Evolutionary conservation across 495 filamentous ascomycete species (phyloP), one percentile per base, ranked within the genome.

Genomic region (Lepraria neglecta): DNA sequence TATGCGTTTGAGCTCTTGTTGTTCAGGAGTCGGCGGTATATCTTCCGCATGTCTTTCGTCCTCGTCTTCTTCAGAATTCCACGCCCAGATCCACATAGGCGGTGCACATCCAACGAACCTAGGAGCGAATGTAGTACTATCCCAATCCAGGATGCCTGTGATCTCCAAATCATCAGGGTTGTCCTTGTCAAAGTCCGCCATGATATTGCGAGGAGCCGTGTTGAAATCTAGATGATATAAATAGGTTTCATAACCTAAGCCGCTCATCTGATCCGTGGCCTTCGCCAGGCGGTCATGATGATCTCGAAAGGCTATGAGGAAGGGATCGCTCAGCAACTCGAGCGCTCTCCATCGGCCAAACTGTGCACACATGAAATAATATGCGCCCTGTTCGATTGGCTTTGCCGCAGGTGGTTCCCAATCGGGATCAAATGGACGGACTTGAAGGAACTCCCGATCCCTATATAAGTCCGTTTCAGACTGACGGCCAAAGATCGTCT

Each of bases 71-170:
- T 67, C 61, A 2, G 9, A 21, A 15, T n/a, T 60, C 64, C 65
- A 6, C 24, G 53, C 43, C 73, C 73, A 75, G 28, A 75, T 14
- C 69, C 71, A 75, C 0, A 61, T 56, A n/a, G 70, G 73, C 5
- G 73, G 70, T 12, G 46, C 48, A 44, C 69, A 73, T 38, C 58
- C 65, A 56, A 73, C 65, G 21, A 70, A 69, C 21, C 40, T 59
- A 0, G 67, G 67, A 42, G 56, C 64, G 46, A 69, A 63, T 1
- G 21, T 59, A 15, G 59, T 57, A 44, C 62, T 55, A 40, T 67
- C 79, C 82, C 83, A 86, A 63, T 84, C 83, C 1, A 87, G 69
- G 4, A 86, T 60, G 0, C 83, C 83, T 0, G 63, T 64, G 7
- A 84, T 60, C 9, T 48, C n/a, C n/a, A n/a, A n/a, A n/a, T n/a